These are phyloP conservation scores for bread wheat (Triticum aestivum) DNA, from an alignment of 176 grass and related monocot species.

Conservation along the genomic window DNA sequence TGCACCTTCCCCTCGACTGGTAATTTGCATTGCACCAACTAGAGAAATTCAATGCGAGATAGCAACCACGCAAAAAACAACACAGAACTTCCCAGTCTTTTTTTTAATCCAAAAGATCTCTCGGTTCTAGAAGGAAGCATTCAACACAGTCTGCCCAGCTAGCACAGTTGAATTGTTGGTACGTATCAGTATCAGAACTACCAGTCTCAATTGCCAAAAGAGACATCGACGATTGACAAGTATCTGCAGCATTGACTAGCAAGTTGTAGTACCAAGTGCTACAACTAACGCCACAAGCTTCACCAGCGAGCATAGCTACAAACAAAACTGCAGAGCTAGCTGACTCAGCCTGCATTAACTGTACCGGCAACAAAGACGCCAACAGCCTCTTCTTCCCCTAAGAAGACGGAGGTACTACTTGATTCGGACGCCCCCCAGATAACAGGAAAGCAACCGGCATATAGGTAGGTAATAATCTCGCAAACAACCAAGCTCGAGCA, in stretches of 20 bases:
- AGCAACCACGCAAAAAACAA: background rate
- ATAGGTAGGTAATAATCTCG: background rate
- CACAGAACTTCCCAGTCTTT: background rate
- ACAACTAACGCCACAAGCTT: background rate
- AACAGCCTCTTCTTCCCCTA: background rate
- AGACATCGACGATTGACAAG: background rate
- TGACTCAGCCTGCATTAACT: constrained; percentile 18
- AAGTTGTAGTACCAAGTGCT: background rate
- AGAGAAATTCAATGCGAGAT: background rate
- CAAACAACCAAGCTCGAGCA: background rate
- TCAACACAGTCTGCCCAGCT: background rate
- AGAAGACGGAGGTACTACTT: background rate
- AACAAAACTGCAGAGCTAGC: background rate
- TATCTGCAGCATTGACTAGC: constrained; percentile 7
- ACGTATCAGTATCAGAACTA: background rate
- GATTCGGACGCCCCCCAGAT: background rate
- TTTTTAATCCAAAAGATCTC: background rate
- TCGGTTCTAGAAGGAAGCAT: background rate
- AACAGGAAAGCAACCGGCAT: background rate
- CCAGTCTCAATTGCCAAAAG: background rate
- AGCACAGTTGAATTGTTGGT: background rate
- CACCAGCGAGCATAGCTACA: background rate
- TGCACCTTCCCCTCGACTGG: background rate
- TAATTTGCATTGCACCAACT: background rate
- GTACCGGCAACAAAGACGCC: background rate